Percentiles rank a stretch among this genome's conserved stretches.
These are phyloP conservation scores for Exophiala alcalophila DNA, from an alignment of 2,329 filamentous ascomycete species.

Conservation along the genomic window DNA sequence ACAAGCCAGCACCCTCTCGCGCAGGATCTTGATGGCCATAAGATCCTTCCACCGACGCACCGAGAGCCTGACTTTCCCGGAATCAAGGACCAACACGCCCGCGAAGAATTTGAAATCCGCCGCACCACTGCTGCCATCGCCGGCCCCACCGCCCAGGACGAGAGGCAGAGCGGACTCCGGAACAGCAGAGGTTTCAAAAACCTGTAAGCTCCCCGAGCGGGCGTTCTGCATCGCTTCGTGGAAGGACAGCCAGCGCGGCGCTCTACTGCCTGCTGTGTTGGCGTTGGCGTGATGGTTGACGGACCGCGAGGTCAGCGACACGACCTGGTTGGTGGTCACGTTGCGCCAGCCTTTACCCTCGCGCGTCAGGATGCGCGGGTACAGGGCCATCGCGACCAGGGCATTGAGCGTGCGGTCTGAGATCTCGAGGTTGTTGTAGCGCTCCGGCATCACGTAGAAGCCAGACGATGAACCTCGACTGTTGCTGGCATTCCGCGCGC, in stretches of 20 bases:
- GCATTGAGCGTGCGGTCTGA: slow-evolving; percentile 77
- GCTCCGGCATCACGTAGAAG: slow-evolving; percentile 73
- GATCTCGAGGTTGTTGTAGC: slow-evolving; percentile 70
- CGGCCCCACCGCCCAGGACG: slow-evolving; percentile 79
- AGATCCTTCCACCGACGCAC: slow-evolving; percentile 86
- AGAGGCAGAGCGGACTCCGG: slow-evolving; percentile 80
- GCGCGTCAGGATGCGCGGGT: slow-evolving; percentile 82
- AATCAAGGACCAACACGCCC: slow-evolving; percentile 81
- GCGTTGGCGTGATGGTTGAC: slow-evolving; percentile 58
- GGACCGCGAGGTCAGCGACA: slow-evolving; percentile 81
- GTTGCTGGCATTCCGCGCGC: slow-evolving; percentile 10
- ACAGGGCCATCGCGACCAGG: slow-evolving; percentile 91
- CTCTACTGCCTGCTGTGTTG: too few species aligned
- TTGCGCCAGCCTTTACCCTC: slow-evolving; percentile 88
- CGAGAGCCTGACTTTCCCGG: slow-evolving; percentile 79
- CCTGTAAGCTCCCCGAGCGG: slow-evolving; percentile 74
- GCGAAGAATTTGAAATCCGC: slow-evolving; percentile 86
- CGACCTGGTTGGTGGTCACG: slow-evolving; percentile 85
- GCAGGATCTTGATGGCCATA: slow-evolving; percentile 80
- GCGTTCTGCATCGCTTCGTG: slow-evolving; percentile 92
- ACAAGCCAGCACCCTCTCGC: slow-evolving; percentile 35
- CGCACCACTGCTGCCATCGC: too few species aligned
- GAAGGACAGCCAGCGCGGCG: slow-evolving; percentile 80
- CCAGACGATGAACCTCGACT: slow-evolving; percentile 30
- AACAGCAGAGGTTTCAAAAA: slow-evolving; percentile 79